Percentiles rank a stretch among this genome's conserved stretches.
Conservation (phyloP, 106 monocot genomes). For the Chionographis japonica region DNA sequence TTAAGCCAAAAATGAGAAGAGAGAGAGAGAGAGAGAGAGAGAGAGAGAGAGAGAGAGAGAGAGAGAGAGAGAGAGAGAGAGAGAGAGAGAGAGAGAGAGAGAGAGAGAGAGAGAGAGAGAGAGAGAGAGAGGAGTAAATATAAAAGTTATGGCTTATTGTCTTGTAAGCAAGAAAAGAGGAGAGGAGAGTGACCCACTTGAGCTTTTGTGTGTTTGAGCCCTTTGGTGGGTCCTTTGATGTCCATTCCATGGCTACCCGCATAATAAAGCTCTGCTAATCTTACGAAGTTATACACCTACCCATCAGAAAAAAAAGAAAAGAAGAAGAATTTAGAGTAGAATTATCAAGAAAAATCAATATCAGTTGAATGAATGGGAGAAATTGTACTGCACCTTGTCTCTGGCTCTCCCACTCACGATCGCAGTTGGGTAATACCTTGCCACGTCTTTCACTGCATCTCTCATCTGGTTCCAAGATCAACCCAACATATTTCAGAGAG, state of each 20-base stretch:
- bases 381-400: conserved; percentile 60
- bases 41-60: conserved; percentile 9
- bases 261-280: conserved; percentile 66
- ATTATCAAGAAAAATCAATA: neutral
- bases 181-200: conserved; percentile 16
- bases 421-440: conserved; percentile 65
- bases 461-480: conserved; percentile 50
- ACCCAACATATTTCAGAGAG: no score
- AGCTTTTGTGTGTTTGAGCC: conserved; percentile 29
- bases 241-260: conserved; percentile 96
- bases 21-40: conserved; percentile 10
- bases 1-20: no score
- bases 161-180: conserved; percentile 3
- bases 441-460: conserved; percentile 50
- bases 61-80: conserved; percentile 7
- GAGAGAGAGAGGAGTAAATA: neutral
- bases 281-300: conserved; percentile 68
- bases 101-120: conserved; percentile 16
- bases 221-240: conserved; percentile 66
- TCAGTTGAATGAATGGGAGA: neutral
- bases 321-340: neutral
- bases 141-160: neutral
- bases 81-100: neutral
- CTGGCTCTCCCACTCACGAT: conserved; percentile 76
- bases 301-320: neutral